These are phyloP conservation scores for Dryas drummondii DNA, from an alignment of 306 rosid genomes.

Conservation along the genomic window DNA sequence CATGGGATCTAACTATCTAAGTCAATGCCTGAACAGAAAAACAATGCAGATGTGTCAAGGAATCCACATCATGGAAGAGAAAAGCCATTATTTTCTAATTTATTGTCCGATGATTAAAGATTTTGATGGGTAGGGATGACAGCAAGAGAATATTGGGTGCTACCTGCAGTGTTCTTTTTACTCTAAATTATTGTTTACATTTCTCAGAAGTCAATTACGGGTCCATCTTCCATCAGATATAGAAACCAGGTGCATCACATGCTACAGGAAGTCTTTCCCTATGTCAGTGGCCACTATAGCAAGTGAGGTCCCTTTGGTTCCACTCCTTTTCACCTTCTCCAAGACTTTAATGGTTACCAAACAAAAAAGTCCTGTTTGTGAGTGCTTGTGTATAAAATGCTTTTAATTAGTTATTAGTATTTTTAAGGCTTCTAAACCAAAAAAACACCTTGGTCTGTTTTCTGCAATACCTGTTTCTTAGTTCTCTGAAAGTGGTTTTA, in stretches of 20 bases:
- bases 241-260: background rate
- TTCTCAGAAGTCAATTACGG: background rate
- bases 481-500: too few relatives aligned
- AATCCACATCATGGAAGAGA: slow-evolving; percentile 6
- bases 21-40: background rate
- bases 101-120: slow-evolving; percentile 4
- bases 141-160: slow-evolving; percentile 8
- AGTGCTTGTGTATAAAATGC: too few relatives aligned
- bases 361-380: too few relatives aligned
- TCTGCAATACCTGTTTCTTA: too few relatives aligned
- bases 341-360: too few relatives aligned
- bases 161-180: background rate
- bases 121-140: background rate
- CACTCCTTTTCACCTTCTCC: background rate
- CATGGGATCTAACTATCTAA: background rate
- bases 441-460: too few relatives aligned
- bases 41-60: slow-evolving; percentile 4
- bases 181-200: background rate
- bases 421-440: too few relatives aligned
- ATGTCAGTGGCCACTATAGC: background rate
- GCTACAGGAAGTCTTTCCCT: background rate
- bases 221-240: background rate
- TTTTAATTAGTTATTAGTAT: too few relatives aligned
- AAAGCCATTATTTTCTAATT: background rate
- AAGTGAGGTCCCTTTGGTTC: slow-evolving; percentile 7